Percentiles rank a stretch among this genome's conserved stretches.
phyloP scores from a whole-genome alignment of 257 asterid genomes.

The Solanum chmielewskii region DNA sequence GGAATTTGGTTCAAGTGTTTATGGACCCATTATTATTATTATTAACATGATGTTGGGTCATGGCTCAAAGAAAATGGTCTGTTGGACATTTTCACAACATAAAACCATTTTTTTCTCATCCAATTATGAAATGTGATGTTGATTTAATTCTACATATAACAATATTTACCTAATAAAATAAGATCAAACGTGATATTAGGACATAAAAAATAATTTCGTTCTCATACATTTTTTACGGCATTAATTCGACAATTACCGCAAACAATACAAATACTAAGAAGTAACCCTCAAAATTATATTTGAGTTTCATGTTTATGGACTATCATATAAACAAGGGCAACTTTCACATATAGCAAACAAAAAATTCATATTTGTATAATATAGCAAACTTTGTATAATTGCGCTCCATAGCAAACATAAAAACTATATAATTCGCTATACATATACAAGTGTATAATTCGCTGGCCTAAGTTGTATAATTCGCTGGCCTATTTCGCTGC shows the following conservation, averaged over 20 bases:
- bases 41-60: background rate
- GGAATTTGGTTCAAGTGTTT: background rate
- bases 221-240: background rate
- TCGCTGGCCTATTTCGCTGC: no score
- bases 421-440: no score
- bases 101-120: background rate
- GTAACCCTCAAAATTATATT: no score
- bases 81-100: background rate
- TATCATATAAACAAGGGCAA: background rate
- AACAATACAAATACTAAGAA: no score
- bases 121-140: background rate
- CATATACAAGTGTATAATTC: no score
- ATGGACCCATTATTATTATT: background rate
- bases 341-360: no score
- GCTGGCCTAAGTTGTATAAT: no score
- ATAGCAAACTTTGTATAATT: no score
- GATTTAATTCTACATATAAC: background rate
- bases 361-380: no score
- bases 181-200: background rate
- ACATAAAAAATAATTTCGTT: background rate
- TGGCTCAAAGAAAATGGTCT: conserved; percentile 4
- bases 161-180: background rate
- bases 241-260: background rate
- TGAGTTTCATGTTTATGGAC: no score
- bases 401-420: no score